A percentile compares a stretch with the other conserved stretches of the same genome.
These are phyloP conservation scores for Darksidea phi DNA, from an alignment of 495 filamentous ascomycete genomes.

Conservation along the genomic window DNA sequence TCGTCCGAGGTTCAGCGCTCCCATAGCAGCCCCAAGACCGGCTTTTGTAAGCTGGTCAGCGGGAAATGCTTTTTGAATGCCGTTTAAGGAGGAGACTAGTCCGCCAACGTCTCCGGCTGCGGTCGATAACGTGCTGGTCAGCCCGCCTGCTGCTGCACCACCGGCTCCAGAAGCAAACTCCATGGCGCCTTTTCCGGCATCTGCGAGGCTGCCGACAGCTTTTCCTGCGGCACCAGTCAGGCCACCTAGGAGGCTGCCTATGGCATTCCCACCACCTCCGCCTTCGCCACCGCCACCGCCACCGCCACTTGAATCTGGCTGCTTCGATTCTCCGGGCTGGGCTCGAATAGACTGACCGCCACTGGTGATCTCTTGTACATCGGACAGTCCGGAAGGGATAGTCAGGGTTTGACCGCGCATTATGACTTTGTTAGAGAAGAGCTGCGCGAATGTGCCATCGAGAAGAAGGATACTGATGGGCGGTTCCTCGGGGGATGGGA, in stretches of 20 bases:
- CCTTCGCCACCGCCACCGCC: too few species aligned
- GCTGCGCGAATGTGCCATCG: slow-evolving; percentile 4
- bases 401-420: slow-evolving; percentile 10
- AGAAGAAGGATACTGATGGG: slow-evolving; percentile 9
- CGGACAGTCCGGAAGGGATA: slow-evolving; percentile 2
- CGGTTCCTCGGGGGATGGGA: slow-evolving; percentile 1
- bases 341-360: slow-evolving; percentile 9
- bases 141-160: neutral
- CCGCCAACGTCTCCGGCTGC: neutral
- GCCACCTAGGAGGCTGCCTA: neutral
- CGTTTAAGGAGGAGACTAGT: slow-evolving; percentile 8
- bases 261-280: neutral
- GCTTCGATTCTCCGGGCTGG: slow-evolving; percentile 1
- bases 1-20: slow-evolving; percentile 13
- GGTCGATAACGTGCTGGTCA: neutral
- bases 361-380: slow-evolving; percentile 5
- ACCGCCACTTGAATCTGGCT: slow-evolving; percentile 1
- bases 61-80: slow-evolving; percentile 10
- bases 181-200: neutral
- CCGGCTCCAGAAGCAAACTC: neutral
- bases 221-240: neutral
- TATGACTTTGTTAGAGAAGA: slow-evolving; percentile 1
- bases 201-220: neutral
- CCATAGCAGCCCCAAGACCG: neutral
- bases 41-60: neutral